These are phyloP conservation scores for Podila verticillata DNA, from an alignment of 192 early-diverging fungal species.

Conservation along the genomic window DNA sequence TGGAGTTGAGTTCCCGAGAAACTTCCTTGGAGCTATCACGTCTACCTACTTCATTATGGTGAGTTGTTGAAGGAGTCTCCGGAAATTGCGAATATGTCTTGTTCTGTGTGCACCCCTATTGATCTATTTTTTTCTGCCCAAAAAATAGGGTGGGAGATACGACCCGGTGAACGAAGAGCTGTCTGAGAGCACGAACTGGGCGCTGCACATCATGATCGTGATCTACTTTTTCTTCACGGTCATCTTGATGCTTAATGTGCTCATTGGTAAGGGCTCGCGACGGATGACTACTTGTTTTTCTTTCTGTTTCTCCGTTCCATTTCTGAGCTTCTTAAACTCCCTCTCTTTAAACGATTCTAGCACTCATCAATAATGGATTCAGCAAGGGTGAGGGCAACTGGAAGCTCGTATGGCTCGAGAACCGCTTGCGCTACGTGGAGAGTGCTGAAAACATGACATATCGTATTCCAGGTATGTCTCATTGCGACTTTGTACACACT, in stretches of 20 bases:
- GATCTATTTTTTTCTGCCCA: background rate
- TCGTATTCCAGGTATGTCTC: conserved; percentile 2
- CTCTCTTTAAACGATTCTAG: background rate
- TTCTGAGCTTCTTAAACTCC: too few relatives aligned
- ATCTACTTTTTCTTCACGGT: conserved; percentile 14
- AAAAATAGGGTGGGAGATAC: conserved; percentile 9
- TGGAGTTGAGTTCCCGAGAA: background rate
- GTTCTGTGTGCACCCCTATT: too few relatives aligned
- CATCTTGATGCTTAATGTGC: conserved; percentile 15
- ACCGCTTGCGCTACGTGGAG: conserved; percentile 10
- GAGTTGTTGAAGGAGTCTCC: background rate
- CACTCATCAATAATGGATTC: background rate
- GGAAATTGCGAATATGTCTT: background rate
- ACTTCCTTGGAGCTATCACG: conserved; percentile 3
- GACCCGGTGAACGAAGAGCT: conserved; percentile 5
- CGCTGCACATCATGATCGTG: conserved; percentile 6
- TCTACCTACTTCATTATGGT: conserved; percentile 18
- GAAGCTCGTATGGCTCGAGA: conserved; percentile 4
- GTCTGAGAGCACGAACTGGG: background rate
- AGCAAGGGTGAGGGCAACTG: background rate
- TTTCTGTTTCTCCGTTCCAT: too few relatives aligned
- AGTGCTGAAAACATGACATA: conserved; percentile 12
- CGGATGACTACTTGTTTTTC: too few relatives aligned
- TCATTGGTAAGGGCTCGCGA: conserved; percentile 3
- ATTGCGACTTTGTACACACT: too few relatives aligned